A percentile compares a stretch with the other conserved stretches of the same genome.
Conservation (phyloP, 1,139 yeast genomes). For the Blastobotrys buckinghamii region DNA sequence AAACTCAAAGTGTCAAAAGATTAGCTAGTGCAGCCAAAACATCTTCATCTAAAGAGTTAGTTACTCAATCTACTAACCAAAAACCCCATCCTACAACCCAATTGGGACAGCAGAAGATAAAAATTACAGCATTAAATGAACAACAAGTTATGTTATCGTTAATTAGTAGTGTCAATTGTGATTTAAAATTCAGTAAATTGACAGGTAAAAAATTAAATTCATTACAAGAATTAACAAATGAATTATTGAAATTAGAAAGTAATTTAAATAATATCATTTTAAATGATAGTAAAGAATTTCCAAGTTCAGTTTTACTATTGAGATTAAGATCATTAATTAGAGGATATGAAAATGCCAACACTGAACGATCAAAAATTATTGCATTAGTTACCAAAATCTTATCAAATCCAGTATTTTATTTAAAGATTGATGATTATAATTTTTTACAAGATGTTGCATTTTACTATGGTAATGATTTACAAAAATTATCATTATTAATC, state of each 20-base stretch:
- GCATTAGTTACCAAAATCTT: not conserved
- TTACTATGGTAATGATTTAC: slow-evolving; percentile 2
- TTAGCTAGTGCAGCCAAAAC: not conserved
- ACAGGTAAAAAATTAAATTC: not conserved
- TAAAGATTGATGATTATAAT: not conserved
- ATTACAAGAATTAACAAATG: not conserved
- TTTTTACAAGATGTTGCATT: slow-evolving; percentile 6
- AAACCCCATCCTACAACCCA: not conserved
- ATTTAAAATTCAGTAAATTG: not conserved
- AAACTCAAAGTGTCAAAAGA: not conserved
- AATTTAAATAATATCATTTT: not conserved
- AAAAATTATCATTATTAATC: not conserved
- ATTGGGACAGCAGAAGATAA: not conserved
- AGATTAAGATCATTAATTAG: slow-evolving; percentile 5
- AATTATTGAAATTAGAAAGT: not conserved
- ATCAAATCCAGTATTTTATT: not conserved
- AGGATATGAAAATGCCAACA: not conserved
- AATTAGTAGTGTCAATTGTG: not conserved
- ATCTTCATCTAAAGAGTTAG: not conserved
- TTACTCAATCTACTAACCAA: not conserved
- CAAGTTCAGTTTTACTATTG: not conserved
- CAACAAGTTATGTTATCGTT: slow-evolving; percentile 4
- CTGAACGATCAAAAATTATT: not conserved
- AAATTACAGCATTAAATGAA: not conserved
- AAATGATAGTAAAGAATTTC: not conserved